Percentiles rank a stretch among this genome's conserved stretches.
Conservation (phyloP, 305 asterid genomes). For the Salvia sclarea region DNA sequence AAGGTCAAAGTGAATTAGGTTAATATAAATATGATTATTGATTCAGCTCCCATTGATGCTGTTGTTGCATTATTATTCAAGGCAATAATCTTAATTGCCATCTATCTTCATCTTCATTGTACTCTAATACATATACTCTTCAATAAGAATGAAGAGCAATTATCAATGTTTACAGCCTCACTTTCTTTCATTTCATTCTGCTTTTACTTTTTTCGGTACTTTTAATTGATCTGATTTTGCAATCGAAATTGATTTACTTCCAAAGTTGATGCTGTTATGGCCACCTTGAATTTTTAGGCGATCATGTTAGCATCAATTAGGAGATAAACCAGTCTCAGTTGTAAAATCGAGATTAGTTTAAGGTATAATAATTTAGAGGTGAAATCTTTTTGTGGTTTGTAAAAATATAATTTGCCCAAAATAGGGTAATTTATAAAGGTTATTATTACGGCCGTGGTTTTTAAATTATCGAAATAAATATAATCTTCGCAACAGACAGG, state of each 20-base stretch:
- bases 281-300: too few relatives aligned
- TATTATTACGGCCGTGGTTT: not conserved
- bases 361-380: too few relatives aligned
- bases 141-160: conserved; percentile 19
- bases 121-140: conserved; percentile 12
- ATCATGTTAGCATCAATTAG: too few relatives aligned
- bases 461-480: too few relatives aligned
- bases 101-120: conserved; percentile 24
- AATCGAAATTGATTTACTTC: too few relatives aligned
- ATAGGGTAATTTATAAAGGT: too few relatives aligned
- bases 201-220: not conserved
- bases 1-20: conserved; percentile 17
- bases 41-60: conserved; percentile 32
- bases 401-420: too few relatives aligned
- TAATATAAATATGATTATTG: conserved; percentile 30
- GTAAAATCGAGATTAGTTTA: too few relatives aligned
- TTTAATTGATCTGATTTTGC: too few relatives aligned
- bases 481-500: not conserved
- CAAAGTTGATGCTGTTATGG: too few relatives aligned
- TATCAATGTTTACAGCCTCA: not conserved
- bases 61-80: not conserved
- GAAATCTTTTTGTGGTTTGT: too few relatives aligned
- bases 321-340: too few relatives aligned
- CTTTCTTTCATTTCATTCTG: not conserved
- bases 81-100: conserved; percentile 39